These are phyloP conservation scores for Penicillium turbatum DNA, from an alignment of 495 filamentous ascomycete genomes.

Conservation along the genomic window DNA sequence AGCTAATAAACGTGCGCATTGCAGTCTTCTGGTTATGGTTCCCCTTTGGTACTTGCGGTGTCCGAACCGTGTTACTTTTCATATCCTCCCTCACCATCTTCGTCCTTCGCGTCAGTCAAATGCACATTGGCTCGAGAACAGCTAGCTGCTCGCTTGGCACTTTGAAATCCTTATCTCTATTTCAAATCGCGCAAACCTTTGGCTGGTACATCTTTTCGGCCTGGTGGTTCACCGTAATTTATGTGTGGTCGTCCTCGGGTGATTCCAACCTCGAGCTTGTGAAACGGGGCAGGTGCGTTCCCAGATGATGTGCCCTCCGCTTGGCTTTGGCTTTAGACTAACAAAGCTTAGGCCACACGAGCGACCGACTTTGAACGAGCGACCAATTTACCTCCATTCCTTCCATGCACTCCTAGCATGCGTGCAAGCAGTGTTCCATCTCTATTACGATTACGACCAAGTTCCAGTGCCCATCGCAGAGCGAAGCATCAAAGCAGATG, in stretches of 20 bases:
- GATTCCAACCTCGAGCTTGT: slow-evolving; percentile 66
- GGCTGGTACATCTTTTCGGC: slow-evolving; percentile 73
- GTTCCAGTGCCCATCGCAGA: slow-evolving; percentile 53
- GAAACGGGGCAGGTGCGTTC: slow-evolving; percentile 55
- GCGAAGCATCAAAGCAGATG: slow-evolving; percentile 27
- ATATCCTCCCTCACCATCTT: slow-evolving; percentile 63
- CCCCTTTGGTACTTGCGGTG: slow-evolving; percentile 67
- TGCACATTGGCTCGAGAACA: slow-evolving; percentile 67
- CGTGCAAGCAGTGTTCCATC: slow-evolving; percentile 63
- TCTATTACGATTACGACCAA: slow-evolving; percentile 70
- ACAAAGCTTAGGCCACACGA: slow-evolving; percentile 51
- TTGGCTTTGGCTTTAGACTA: slow-evolving; percentile 2
- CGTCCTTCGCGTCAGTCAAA: slow-evolving; percentile 78
- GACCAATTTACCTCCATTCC: slow-evolving; percentile 73
- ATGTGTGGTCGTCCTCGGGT: slow-evolving; percentile 69
- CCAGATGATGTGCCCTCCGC: not conserved
- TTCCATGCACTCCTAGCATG: slow-evolving; percentile 64
- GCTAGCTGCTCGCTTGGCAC: slow-evolving; percentile 62
- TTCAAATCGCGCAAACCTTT: slow-evolving; percentile 61
- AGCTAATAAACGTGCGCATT: slow-evolving; percentile 1
- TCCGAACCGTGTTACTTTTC: slow-evolving; percentile 70
- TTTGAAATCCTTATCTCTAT: slow-evolving; percentile 50
- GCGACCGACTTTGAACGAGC: slow-evolving; percentile 79
- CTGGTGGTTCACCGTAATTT: slow-evolving; percentile 76
- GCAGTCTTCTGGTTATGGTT: slow-evolving; percentile 83